Evolutionary conservation across 768 basidiomycete species (phyloP).

Genomic region (Postia placenta): DNA sequence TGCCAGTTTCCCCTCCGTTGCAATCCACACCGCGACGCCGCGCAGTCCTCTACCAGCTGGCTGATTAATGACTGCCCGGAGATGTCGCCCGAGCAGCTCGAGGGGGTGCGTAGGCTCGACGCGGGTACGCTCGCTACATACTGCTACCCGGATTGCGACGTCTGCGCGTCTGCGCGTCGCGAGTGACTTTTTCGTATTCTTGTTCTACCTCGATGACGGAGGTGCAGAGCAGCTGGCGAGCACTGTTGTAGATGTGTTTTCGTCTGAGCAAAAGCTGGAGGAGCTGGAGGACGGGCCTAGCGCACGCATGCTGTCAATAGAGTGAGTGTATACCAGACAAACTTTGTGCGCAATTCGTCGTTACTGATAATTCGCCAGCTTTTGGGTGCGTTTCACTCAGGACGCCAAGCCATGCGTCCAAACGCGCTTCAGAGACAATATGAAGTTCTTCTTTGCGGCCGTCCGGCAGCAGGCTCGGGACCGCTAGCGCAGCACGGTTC

Average conservation of each 20-base stretch:
- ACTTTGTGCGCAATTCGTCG: too few relatives aligned
- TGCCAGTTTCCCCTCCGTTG: slow-evolving; percentile 51
- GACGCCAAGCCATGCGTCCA: slow-evolving; percentile 58
- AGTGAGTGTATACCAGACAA: too few relatives aligned
- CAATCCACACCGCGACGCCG: slow-evolving; percentile 51
- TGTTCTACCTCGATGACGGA: slow-evolving; percentile 69
- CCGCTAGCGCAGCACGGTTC: slow-evolving; percentile 48
- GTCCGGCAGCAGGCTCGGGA: slow-evolving; percentile 65
- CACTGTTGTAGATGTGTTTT: slow-evolving; percentile 62
- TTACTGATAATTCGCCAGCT: slow-evolving; percentile 34
- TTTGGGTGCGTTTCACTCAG: slow-evolving; percentile 56
- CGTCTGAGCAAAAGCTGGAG: too few relatives aligned
- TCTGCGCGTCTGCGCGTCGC: slow-evolving; percentile 57
- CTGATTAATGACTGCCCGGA: slow-evolving; percentile 51
- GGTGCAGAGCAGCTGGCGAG: slow-evolving; percentile 51
- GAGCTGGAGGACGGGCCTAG: slow-evolving; percentile 31
- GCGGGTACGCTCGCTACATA: slow-evolving; percentile 60
- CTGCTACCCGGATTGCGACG: slow-evolving; percentile 51
- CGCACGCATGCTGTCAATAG: slow-evolving; percentile 62
- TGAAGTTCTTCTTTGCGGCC: slow-evolving; percentile 74
- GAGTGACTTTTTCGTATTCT: slow-evolving; percentile 68
- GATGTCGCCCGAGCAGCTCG: slow-evolving; percentile 43
- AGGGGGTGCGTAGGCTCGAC: slow-evolving; percentile 57
- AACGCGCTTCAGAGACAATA: slow-evolving; percentile 68
- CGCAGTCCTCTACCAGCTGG: slow-evolving; percentile 59